Evolutionary conservation across 352 stramenopile genomes (phyloP), one percentile per base, ranked within the genome.

Genomic region (Pythium dissotocum): DNA sequence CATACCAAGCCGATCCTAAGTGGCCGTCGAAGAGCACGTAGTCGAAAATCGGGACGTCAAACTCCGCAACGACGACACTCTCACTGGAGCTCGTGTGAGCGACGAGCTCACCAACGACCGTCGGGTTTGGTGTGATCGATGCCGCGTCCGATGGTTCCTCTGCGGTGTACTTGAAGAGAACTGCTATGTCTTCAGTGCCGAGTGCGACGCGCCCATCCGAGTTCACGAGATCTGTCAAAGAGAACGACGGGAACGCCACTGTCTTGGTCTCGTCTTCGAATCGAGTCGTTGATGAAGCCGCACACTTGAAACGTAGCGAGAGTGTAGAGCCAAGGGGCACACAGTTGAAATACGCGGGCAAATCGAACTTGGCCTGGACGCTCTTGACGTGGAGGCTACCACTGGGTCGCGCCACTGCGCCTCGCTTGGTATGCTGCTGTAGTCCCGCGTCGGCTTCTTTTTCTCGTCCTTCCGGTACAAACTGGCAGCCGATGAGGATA

Each of bases 41-140:
- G 51, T 83, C 77, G 38, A 87, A 84, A 12, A 87, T 59, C 7
- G 77, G 79, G 26, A 85, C 55, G 24, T 83, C 75, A 32, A 83
- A 57, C 32, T 70, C 67, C 2, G 71, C 78, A 54, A 58, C n/a
- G 8, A 16, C 52, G 30, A 10, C n/a, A 32, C 18, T 32, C 10
- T 53, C 1, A 12, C 8, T 21, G 4, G 46, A 14, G 46, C 36
- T 48, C 7, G 16, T 12, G 14, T 61, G 1, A 16, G 46, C 21
- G 0, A 67, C 4, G 8, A 80, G 54, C 36, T 82, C 67, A 21
- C 63, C 77, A 1, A 75, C 54, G 9, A 82, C 2, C 4, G 77
- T 69, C 1, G 76, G 76, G 51, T 80, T 82, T 4, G 61, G 40
- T 13, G 40, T 46, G 6, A 73, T 21, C 2, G 36, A 18, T 14